Base-by-base conservation (phyloP, 805 yeast species). In the Scheffersomyces coipomensis region DNA sequence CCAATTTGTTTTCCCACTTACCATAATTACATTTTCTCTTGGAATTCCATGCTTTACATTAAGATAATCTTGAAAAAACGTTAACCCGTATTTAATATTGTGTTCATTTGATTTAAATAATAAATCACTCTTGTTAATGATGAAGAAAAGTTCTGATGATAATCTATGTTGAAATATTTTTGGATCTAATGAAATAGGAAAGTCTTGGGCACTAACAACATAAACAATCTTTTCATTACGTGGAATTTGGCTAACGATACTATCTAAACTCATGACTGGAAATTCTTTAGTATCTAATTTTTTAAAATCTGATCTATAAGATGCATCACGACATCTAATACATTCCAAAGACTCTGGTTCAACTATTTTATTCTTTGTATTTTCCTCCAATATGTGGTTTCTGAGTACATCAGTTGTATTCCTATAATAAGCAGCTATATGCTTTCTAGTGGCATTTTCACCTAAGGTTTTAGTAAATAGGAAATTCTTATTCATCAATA, bases 151-250 rank as follows among this genome's bases (percentile, higher is more conserved):
- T 5, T 64, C 58, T n/a, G 48, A 39, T 0, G 71, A 60, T 3
- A 62, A 48, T 22, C 71, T 49, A 32, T 55, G 56, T 27, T 64
- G 51, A 19, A 66, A 51, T 7, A 77, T 58, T 2, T 52, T 47
- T 6, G 53, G 49, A 41, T 73, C 63, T 2, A 82, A 51, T 5
- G 82, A 71, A 29, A 83, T 62, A 1, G 97, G 96, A 53, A 87
- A 86, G 47, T 87, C 95, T 11, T 73, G 57, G 1, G 85, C 79
- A 25, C 85, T 81, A 8, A 83, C 65, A 1, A 85, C 78, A 52
- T 84, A 81, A 2, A 83, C 72, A 1, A 84, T 48, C 7, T 70
- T 69, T 3, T 78, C 73, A 23, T 58, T 48, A 3, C 49, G 51
- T 2, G 81, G 88, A 17, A 76, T 63, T 2, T 45, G 41, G 5